Percentiles rank a stretch among this genome's conserved stretches.
These are phyloP conservation scores for Aspergillus phoenicis DNA, from an alignment of 2,329 filamentous ascomycete species.

Conservation along the genomic window DNA sequence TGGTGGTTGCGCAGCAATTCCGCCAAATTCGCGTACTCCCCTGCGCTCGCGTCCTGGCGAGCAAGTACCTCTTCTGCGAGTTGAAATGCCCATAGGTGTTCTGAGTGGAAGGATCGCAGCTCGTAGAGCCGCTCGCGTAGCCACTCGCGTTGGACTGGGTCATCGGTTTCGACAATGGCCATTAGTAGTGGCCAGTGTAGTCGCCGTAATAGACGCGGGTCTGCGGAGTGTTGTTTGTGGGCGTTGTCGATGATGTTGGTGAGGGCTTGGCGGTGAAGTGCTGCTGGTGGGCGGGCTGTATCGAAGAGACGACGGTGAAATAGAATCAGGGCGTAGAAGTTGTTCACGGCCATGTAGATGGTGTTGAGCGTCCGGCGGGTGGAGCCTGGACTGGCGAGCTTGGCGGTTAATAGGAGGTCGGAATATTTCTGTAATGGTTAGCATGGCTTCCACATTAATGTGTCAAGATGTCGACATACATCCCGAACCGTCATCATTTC, in stretches of 20 bases:
- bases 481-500: conserved; percentile 32
- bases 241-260: conserved; percentile 36
- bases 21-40: conserved; percentile 30
- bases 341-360: conserved; percentile 38
- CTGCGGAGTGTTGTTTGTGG: conserved; percentile 35
- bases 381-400: conserved; percentile 31
- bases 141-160: conserved; percentile 34
- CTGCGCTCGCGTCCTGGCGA: conserved; percentile 29
- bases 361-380: conserved; percentile 39
- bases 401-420: conserved; percentile 41
- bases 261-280: conserved; percentile 32
- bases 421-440: conserved; percentile 35
- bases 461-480: conserved; percentile 17
- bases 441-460: neutral
- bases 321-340: conserved; percentile 38
- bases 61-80: conserved; percentile 33
- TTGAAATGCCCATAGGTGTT: conserved; percentile 34
- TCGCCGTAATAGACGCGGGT: conserved; percentile 35
- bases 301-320: conserved; percentile 37
- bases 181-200: conserved; percentile 40
- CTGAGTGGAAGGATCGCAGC: conserved; percentile 32
- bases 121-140: conserved; percentile 34
- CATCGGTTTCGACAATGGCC: conserved; percentile 36
- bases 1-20: conserved; percentile 29
- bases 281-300: conserved; percentile 19